A percentile compares a stretch with the other conserved stretches of the same genome.
phyloP scores from a whole-genome alignment of 2,329 filamentous ascomycete species.

The Alternaria atra region DNA sequence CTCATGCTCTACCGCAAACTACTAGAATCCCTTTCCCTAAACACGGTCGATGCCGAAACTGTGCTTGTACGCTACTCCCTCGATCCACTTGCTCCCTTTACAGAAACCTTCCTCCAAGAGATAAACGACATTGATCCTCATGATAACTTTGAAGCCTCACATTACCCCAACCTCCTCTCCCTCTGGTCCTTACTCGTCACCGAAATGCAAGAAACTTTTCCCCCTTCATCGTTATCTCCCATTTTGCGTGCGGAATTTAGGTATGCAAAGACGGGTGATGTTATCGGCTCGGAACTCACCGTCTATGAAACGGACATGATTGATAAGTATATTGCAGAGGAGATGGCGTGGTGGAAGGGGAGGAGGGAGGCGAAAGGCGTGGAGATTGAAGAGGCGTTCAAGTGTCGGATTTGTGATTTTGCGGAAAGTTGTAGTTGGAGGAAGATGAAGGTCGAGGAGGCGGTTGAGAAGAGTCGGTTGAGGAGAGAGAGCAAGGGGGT shows the following conservation, averaged over 20 bases:
- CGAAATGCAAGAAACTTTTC: constrained; percentile 62
- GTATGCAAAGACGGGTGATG: constrained; percentile 55
- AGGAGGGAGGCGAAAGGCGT: constrained; percentile 77
- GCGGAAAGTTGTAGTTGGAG: constrained; percentile 81
- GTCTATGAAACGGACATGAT: constrained; percentile 72
- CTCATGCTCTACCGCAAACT: constrained; percentile 89
- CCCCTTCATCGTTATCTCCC: constrained; percentile 59
- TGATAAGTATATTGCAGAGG: constrained; percentile 70
- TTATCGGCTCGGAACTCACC: constrained; percentile 69
- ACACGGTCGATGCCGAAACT: constrained; percentile 72
- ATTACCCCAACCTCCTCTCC: constrained; percentile 66
- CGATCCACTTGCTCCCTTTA: constrained; percentile 72
- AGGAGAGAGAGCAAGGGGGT: constrained; percentile 31
- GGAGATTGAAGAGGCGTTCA: constrained; percentile 83
- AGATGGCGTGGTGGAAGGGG: constrained; percentile 90
- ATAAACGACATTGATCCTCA: constrained; percentile 66
- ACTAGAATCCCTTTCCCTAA: constrained; percentile 77
- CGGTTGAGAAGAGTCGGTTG: constrained; percentile 50
- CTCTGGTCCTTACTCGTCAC: constrained; percentile 72
- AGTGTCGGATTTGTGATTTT: constrained; percentile 88
- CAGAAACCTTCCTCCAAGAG: constrained; percentile 80
- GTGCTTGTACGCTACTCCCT: constrained; percentile 78
- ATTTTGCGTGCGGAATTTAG: constrained; percentile 68
- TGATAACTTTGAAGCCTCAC: constrained; percentile 57
- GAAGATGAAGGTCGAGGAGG: constrained; percentile 71